phyloP scores from a whole-genome alignment of 2,329 filamentous ascomycete species.

The Pestalotiopsis fici region DNA sequence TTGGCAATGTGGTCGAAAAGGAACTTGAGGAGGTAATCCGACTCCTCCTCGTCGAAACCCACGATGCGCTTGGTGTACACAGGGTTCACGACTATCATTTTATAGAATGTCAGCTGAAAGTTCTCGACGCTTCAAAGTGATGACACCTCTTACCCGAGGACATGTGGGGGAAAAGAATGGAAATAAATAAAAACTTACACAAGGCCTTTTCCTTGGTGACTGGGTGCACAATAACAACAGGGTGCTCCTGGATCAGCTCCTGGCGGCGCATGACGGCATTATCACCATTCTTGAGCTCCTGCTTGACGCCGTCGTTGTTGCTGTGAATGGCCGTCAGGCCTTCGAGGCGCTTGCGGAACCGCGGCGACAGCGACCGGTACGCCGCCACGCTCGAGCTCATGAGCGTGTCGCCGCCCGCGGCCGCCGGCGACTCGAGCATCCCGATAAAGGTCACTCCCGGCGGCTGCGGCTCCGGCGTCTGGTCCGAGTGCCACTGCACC shows the following conservation, averaged over 20 bases:
- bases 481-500: conserved; percentile 25
- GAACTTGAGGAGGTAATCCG: conserved; percentile 66
- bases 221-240: conserved; percentile 66
- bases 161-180: not conserved
- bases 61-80: conserved; percentile 63
- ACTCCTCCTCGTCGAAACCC: conserved; percentile 70
- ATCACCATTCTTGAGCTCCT: conserved; percentile 33
- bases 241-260: conserved; percentile 62
- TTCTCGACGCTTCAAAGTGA: too few species aligned
- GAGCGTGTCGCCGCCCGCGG: conserved; percentile 24
- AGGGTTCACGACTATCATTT: conserved; percentile 49
- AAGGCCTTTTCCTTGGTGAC: conserved; percentile 69
- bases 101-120: not conserved
- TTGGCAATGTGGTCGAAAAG: conserved; percentile 66
- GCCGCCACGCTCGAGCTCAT: conserved; percentile 21
- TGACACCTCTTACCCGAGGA: too few species aligned
- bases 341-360: conserved; percentile 65
- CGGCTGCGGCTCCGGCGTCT: conserved; percentile 20
- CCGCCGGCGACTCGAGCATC: conserved; percentile 23
- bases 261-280: conserved; percentile 62
- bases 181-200: conserved; percentile 38
- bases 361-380: conserved; percentile 58
- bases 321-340: conserved; percentile 68
- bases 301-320: conserved; percentile 50
- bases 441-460: conserved; percentile 26